A percentile compares a stretch with the other conserved stretches of the same genome.
phyloP scores from a whole-genome alignment of 768 basidiomycete genomes.

The Russula emetica region DNA sequence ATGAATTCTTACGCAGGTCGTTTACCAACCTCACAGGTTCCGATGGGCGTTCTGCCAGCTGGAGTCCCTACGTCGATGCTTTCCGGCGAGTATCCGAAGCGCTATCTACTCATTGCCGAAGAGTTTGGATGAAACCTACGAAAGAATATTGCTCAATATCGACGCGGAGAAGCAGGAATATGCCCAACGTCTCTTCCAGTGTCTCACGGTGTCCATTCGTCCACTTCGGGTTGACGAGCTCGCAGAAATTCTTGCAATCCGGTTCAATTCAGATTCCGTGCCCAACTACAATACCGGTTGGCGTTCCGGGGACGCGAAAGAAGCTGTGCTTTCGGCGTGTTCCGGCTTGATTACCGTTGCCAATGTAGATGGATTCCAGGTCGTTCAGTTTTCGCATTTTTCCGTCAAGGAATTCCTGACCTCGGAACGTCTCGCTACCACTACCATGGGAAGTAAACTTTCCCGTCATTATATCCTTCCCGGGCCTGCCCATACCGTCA shows the following conservation, averaged over 20 bases:
- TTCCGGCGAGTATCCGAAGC: background rate
- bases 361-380: background rate
- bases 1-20: background rate
- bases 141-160: background rate
- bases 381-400: slow-evolving; percentile 14
- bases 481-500: background rate
- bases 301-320: slow-evolving; percentile 4
- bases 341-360: slow-evolving; percentile 1
- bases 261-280: background rate
- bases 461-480: slow-evolving; percentile 1
- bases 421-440: background rate
- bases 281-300: background rate
- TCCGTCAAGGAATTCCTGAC: slow-evolving; percentile 15
- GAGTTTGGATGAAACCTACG: slow-evolving; percentile 13
- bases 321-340: slow-evolving; percentile 8
- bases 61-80: background rate
- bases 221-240: slow-evolving; percentile 15
- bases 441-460: background rate
- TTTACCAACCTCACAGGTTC: slow-evolving; percentile 6
- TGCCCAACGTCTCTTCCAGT: slow-evolving; percentile 2
- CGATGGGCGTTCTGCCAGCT: slow-evolving; percentile 13
- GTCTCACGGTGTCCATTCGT: slow-evolving; percentile 1
- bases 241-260: slow-evolving; percentile 13
- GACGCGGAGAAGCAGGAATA: slow-evolving; percentile 13
- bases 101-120: slow-evolving; percentile 1